Conservation (phyloP, 495 filamentous ascomycete genomes). For the Xylaria scruposa region DNA sequence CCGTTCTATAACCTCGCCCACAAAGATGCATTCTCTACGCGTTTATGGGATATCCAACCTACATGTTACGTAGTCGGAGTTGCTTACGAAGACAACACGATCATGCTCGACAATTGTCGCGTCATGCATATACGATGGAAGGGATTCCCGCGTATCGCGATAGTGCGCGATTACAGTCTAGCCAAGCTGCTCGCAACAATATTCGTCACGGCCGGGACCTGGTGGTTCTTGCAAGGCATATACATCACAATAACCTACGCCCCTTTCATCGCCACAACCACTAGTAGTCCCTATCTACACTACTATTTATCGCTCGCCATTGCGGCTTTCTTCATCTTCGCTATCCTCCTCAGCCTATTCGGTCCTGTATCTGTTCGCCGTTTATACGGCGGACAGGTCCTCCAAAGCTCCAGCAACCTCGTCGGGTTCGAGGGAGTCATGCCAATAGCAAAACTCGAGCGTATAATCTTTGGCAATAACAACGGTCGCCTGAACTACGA, state of each 20-base stretch:
- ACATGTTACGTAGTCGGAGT: constrained; percentile 17
- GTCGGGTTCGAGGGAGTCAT: constrained; percentile 40
- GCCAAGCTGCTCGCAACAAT: background rate
- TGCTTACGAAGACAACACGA: constrained; percentile 51
- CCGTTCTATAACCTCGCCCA: constrained; percentile 29
- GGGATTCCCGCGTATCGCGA: background rate
- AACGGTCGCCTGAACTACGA: constrained; percentile 21
- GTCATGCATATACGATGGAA: constrained; percentile 23
- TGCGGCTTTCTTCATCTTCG: constrained; percentile 7
- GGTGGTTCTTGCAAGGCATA: background rate
- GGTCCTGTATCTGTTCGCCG: constrained; percentile 26
- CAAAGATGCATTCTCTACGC: constrained; percentile 16
- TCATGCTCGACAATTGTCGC: constrained; percentile 40
- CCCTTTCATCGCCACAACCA: background rate
- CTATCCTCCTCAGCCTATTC: constrained; percentile 24
- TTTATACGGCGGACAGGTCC: constrained; percentile 29
- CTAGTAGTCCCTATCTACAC: background rate
- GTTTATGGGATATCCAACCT: constrained; percentile 57
- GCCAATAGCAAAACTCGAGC: constrained; percentile 30
- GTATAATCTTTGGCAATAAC: constrained; percentile 29
- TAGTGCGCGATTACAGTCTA: background rate
- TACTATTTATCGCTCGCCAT: background rate
- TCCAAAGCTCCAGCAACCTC: constrained; percentile 28
- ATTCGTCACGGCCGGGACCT: constrained; percentile 29
- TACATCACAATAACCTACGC: background rate